phyloP scores from a whole-genome alignment of 176 grass and related monocot species.

The Poa annua region DNA sequence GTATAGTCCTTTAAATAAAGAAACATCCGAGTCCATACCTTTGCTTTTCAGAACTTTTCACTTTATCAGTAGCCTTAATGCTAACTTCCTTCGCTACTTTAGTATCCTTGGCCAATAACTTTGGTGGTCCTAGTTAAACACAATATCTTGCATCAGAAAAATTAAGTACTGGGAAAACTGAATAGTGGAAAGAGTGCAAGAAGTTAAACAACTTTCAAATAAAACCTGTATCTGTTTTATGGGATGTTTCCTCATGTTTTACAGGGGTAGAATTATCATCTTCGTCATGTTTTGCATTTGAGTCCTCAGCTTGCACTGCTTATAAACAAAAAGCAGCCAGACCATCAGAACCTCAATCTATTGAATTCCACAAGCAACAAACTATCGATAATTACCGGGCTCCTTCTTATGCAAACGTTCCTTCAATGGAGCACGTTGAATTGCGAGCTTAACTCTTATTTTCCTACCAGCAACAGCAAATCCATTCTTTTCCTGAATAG shows the following conservation, averaged over 20 bases:
- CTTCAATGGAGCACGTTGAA: conserved; percentile 68
- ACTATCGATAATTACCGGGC: conserved; percentile 52
- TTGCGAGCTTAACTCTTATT: conserved; percentile 89
- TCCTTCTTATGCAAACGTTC: conserved; percentile 68
- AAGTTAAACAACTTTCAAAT: conserved; percentile 29
- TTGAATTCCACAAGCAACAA: conserved; percentile 25
- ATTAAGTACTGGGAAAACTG: conserved; percentile 20
- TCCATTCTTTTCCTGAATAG: conserved; percentile 86
- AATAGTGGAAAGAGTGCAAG: conserved; percentile 33
- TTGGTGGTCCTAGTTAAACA: conserved; percentile 39
- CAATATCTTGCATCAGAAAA: conserved; percentile 37
- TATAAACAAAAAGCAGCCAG: conserved; percentile 18
- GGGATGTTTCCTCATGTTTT: conserved; percentile 33
- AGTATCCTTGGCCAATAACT: conserved; percentile 31
- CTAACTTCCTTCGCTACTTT: conserved; percentile 29
- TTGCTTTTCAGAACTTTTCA: conserved; percentile 84
- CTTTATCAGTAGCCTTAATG: conserved; percentile 40
- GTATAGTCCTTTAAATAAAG: conserved; percentile 26
- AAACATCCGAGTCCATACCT: conserved; percentile 52
- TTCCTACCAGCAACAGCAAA: conserved; percentile 71
- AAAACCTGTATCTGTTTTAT: conserved; percentile 53
- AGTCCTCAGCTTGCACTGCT: conserved; percentile 51
- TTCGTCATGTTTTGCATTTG: conserved; percentile 50
- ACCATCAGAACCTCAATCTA: conserved; percentile 27
- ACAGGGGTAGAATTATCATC: conserved; percentile 35